phyloP scores from a whole-genome alignment of 2,329 filamentous ascomycete species.

The Westerdykella ornata region DNA sequence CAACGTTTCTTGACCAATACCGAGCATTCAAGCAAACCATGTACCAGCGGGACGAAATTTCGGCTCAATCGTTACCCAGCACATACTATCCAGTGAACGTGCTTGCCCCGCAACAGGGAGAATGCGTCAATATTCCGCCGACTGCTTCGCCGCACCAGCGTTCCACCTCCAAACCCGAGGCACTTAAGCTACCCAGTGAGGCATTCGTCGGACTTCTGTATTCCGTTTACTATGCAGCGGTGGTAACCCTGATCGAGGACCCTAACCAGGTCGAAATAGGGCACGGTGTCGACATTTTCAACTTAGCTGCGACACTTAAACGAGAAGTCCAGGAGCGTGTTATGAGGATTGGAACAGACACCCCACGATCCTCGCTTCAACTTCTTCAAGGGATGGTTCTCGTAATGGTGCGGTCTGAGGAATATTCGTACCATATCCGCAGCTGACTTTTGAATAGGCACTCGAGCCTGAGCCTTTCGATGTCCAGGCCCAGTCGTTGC shows the following conservation, averaged over 20 bases:
- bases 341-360: not conserved
- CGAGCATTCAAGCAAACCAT: conserved; percentile 1
- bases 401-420: conserved; percentile 9
- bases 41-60: not conserved
- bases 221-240: conserved; percentile 16
- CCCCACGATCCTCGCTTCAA: conserved; percentile 9
- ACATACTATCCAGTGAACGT: not conserved
- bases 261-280: conserved; percentile 11
- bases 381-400: conserved; percentile 15
- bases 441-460: conserved; percentile 1
- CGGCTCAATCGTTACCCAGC: not conserved
- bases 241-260: conserved; percentile 11
- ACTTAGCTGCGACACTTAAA: conserved; percentile 9
- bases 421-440: not conserved
- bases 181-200: not conserved
- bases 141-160: not conserved
- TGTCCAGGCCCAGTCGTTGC: conserved; percentile 10
- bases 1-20: conserved; percentile 12
- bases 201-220: conserved; percentile 12
- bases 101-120: too few relatives aligned
- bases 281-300: conserved; percentile 8
- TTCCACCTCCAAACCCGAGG: conserved; percentile 5
- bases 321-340: conserved; percentile 10
- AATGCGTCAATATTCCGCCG: not conserved
- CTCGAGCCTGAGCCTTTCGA: conserved; percentile 10